These are phyloP conservation scores for Saccharomyces hybrid DNA, from an alignment of 1,139 yeast genomes.

Conservation along the genomic window DNA sequence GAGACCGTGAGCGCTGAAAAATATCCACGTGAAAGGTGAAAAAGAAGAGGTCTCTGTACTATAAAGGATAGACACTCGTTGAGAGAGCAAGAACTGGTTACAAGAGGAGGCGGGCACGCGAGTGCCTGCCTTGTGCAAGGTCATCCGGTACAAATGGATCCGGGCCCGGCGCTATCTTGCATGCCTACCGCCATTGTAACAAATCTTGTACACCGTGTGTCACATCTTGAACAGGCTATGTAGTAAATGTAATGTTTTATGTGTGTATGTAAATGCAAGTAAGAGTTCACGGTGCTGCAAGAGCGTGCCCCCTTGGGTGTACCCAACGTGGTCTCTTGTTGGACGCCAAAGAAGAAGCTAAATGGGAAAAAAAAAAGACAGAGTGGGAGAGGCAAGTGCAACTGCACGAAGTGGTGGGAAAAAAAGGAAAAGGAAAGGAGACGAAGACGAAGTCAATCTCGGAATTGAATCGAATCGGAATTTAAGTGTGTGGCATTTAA, in stretches of 20 bases:
- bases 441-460: background rate
- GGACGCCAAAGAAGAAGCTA: background rate
- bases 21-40: background rate
- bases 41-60: background rate
- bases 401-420: constrained; percentile 1
- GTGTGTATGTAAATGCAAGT: background rate
- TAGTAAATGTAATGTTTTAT: background rate
- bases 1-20: background rate
- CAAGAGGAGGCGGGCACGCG: background rate
- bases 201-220: background rate
- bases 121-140: too few species aligned
- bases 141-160: too few species aligned
- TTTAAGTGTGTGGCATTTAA: background rate
- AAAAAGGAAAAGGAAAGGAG: background rate
- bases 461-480: constrained; percentile 1
- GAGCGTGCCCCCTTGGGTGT: background rate
- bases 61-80: background rate
- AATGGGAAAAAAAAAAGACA: constrained; percentile 1
- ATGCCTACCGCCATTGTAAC: too few species aligned
- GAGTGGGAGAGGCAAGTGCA: constrained; percentile 1
- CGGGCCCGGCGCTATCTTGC: too few species aligned
- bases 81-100: background rate
- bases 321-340: background rate
- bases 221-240: background rate
- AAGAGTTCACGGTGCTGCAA: background rate